Conservation (phyloP, 208 protist species). For the Crithidia brevicula region DNA sequence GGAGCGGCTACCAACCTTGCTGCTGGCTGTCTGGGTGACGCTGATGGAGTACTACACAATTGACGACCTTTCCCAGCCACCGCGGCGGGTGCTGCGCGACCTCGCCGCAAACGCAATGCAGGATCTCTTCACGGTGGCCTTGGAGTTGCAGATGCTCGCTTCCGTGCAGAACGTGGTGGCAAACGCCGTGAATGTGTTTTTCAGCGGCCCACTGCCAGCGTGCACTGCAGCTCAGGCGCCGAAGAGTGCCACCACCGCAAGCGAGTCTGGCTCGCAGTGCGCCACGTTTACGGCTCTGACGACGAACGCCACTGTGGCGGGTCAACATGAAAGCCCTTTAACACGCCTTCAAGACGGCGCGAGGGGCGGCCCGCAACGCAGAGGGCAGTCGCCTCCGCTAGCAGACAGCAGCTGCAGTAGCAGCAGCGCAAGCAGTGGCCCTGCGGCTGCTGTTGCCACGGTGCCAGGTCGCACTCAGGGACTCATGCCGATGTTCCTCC, state of each 20-base stretch:
- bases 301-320: background rate
- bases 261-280: no score
- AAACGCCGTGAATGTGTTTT: conserved; percentile 55
- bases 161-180: conserved; percentile 65
- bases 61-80: conserved; percentile 24
- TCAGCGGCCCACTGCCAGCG: conserved; percentile 15
- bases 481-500: background rate
- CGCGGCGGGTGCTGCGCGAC: conserved; percentile 50
- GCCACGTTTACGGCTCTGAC: no score
- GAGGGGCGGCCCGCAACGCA: background rate
- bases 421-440: background rate
- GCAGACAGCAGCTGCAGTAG: conserved; percentile 1
- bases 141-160: conserved; percentile 43
- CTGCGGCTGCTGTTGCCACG: background rate
- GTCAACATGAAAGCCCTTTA: background rate
- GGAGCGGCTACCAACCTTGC: conserved; percentile 45
- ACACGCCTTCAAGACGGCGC: background rate
- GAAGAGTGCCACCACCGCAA: background rate
- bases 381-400: conserved; percentile 3
- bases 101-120: conserved; percentile 60
- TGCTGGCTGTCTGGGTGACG: conserved; percentile 59
- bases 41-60: conserved; percentile 42
- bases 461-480: background rate
- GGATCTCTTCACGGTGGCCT: conserved; percentile 53
- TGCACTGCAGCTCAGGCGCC: background rate